phyloP scores from a whole-genome alignment of 75 land plant genomes.

The Cunninghamia lanceolata region DNA sequence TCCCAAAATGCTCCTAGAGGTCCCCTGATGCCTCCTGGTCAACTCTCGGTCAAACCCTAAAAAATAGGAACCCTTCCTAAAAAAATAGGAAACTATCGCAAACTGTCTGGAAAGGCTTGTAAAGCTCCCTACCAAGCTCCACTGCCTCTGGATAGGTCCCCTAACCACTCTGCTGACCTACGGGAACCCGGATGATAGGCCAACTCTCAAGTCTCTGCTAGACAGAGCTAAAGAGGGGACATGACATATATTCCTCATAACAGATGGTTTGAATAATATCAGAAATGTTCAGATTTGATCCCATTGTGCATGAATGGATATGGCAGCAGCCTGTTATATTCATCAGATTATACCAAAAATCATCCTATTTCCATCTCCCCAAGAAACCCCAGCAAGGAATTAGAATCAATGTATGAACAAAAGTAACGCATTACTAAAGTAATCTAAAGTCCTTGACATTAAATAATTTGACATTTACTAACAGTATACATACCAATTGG shows the following conservation, averaged over 20 bases:
- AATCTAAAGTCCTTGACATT: neutral
- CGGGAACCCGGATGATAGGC: no score
- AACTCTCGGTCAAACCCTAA: no score
- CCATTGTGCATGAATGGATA: neutral
- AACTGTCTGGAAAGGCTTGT: no score
- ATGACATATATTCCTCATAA: neutral
- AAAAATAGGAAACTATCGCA: no score
- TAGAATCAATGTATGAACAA: neutral
- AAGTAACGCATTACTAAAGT: neutral
- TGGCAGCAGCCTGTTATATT: neutral
- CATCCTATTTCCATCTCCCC: neutral
- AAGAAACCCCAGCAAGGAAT: neutral
- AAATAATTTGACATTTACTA: neutral
- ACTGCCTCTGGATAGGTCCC: no score
- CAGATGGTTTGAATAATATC: neutral
- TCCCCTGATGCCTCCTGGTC: no score
- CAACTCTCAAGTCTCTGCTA: no score
- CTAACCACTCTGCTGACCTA: no score
- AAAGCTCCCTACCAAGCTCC: no score
- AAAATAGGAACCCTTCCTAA: no score
- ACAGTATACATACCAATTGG: slow-evolving; percentile 54
- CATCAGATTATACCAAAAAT: neutral
- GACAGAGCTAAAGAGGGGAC: no score
- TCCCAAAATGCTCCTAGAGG: no score
- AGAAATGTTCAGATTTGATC: neutral